A percentile compares a stretch with the other conserved stretches of the same genome.
Evolutionary conservation across 805 yeast genomes (phyloP).

Genomic region (Jamesozyma piceae): DNA sequence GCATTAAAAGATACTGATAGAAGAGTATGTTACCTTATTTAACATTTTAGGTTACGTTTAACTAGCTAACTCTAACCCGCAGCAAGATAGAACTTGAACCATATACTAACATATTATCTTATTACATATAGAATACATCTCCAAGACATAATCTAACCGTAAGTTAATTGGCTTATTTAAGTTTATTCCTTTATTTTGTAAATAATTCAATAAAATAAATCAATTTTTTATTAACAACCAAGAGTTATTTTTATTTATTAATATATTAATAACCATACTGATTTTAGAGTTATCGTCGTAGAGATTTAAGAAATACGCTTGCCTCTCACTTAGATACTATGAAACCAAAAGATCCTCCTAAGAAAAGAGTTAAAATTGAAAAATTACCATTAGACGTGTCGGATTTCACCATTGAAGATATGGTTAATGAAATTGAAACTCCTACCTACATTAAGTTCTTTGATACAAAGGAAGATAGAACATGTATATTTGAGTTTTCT

Average conservation of each 20-base stretch:
- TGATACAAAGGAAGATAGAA: slow-evolving; percentile 24
- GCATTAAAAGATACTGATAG: no score
- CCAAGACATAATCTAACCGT: neutral
- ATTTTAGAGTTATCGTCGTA: slow-evolving; percentile 24
- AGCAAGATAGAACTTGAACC: neutral
- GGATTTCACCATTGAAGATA: slow-evolving; percentile 26
- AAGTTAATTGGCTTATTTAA: neutral
- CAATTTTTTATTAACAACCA: neutral
- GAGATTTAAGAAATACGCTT: slow-evolving; percentile 27
- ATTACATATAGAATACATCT: neutral
- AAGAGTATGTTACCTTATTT: no score
- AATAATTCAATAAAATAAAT: neutral
- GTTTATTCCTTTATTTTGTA: neutral
- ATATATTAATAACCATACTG: no score
- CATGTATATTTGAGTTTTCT: slow-evolving; percentile 24
- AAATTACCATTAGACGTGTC: slow-evolving; percentile 25
- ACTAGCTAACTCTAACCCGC: no score
- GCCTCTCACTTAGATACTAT: slow-evolving; percentile 19
- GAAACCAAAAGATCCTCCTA: slow-evolving; percentile 8
- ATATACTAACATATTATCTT: neutral
- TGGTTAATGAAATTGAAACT: slow-evolving; percentile 23
- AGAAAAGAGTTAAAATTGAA: slow-evolving; percentile 18
- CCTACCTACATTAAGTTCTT: slow-evolving; percentile 17
- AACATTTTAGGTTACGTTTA: no score
- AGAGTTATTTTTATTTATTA: neutral